phyloP scores from a whole-genome alignment of 2,329 filamentous ascomycete genomes.

The Gaeumannomyces sp. region DNA sequence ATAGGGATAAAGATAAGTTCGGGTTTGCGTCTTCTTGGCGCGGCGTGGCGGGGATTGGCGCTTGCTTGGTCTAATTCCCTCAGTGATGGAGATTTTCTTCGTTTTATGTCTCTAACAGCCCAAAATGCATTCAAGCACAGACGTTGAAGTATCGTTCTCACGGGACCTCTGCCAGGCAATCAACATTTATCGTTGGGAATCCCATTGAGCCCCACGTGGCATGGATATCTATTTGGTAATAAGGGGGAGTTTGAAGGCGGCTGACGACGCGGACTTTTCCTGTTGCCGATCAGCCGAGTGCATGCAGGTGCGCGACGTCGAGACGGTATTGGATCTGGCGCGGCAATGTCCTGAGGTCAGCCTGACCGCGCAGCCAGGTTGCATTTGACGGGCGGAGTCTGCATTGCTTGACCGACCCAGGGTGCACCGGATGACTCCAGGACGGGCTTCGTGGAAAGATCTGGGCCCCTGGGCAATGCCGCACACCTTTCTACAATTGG shows the following conservation, averaged over 20 bases:
- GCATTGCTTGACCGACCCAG: background rate
- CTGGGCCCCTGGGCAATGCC: background rate
- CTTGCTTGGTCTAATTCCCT: background rate
- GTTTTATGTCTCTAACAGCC: background rate
- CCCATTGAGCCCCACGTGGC: background rate
- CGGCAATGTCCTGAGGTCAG: background rate
- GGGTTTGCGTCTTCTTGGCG: background rate
- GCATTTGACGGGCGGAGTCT: background rate
- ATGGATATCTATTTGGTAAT: background rate
- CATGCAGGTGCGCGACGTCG: background rate
- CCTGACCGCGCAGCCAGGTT: background rate
- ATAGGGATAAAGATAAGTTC: no score
- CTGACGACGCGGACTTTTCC: background rate
- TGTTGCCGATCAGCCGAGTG: background rate
- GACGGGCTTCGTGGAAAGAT: background rate
- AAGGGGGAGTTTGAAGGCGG: no score
- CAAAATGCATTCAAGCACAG: background rate
- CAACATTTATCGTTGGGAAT: background rate
- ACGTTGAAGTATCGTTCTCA: no score
- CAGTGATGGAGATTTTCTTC: background rate
- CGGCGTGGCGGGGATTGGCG: no score
- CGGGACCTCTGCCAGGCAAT: no score
- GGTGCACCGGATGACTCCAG: background rate
- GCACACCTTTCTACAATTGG: background rate
- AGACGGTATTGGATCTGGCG: background rate